A percentile compares a stretch with the other conserved stretches of the same genome.
Conservation (phyloP, 148 eudicot species). For the Talinum fruticosum region DNA sequence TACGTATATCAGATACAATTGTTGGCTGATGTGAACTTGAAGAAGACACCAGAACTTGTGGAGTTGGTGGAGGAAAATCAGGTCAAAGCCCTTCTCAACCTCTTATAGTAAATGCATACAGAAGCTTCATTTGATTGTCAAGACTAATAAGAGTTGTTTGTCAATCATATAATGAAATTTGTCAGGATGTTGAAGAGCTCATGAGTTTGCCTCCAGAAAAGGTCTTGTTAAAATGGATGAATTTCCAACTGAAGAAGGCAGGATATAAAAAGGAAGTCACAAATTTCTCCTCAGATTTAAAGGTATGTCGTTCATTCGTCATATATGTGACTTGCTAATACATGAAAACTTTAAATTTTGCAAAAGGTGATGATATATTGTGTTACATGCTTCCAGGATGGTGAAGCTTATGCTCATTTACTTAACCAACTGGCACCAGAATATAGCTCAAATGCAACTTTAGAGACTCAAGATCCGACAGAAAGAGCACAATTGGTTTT, state of each 20-base stretch:
- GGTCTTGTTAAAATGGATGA: constrained; percentile 81
- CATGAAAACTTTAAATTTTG: too few relatives aligned
- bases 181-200: constrained; percentile 83
- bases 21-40: constrained; percentile 65
- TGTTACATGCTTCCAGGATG: constrained; percentile 79
- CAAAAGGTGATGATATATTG: too few relatives aligned
- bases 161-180: background rate
- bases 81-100: constrained; percentile 30
- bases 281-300: constrained; percentile 71
- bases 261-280: constrained; percentile 71
- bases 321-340: too few relatives aligned
- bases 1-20: constrained; percentile 71
- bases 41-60: constrained; percentile 85
- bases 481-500: constrained; percentile 69
- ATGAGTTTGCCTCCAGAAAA: constrained; percentile 68
- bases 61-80: constrained; percentile 73
- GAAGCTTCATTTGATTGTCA: too few relatives aligned
- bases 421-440: constrained; percentile 86
- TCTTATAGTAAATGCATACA: background rate
- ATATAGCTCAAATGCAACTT: constrained; percentile 39
- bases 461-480: constrained; percentile 67
- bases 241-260: constrained; percentile 74
- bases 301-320: constrained; percentile 52
- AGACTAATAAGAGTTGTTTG: background rate
- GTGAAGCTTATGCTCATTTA: constrained; percentile 85